Evolutionary conservation across 139 green algal genomes (phyloP).

Genomic region (Haematococcus lacustris): DNA sequence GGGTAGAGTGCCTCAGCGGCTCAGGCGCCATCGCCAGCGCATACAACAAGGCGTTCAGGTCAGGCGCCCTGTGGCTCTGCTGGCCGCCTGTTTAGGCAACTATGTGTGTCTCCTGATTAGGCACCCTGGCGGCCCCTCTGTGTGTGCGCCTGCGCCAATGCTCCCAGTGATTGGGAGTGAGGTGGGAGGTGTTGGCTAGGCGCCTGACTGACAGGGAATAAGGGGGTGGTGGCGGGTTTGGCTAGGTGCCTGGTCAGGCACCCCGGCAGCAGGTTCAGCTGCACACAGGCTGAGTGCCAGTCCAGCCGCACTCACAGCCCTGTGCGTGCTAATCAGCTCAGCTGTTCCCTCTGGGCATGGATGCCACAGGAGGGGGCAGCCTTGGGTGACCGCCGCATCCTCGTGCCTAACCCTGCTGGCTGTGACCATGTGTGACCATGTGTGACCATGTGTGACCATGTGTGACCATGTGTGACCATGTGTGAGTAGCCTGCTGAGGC

Average conservation of each 20-base stretch:
- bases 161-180: neutral
- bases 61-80: neutral
- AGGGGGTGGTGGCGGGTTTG: too few species aligned
- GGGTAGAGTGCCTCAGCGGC: conserved; percentile 94
- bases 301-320: too few species aligned
- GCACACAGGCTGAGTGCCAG: too few species aligned
- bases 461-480: too few species aligned
- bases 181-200: neutral
- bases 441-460: neutral
- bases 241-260: too few species aligned
- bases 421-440: neutral
- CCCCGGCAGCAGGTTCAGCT: too few species aligned
- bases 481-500: too few species aligned
- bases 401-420: neutral
- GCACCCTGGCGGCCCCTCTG: too few species aligned
- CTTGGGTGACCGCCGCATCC: neutral
- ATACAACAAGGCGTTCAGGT: conserved; percentile 34
- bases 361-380: neutral
- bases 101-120: neutral
- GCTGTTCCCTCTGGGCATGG: too few species aligned
- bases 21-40: conserved; percentile 84
- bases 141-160: neutral
- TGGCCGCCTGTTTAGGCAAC: neutral
- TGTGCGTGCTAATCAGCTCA: too few species aligned
- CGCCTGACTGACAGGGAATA: neutral